A percentile compares a stretch with the other conserved stretches of the same genome.
These are phyloP conservation scores for Acrocalymma vagum DNA, from an alignment of 2,329 filamentous ascomycete genomes.

Conservation along the genomic window DNA sequence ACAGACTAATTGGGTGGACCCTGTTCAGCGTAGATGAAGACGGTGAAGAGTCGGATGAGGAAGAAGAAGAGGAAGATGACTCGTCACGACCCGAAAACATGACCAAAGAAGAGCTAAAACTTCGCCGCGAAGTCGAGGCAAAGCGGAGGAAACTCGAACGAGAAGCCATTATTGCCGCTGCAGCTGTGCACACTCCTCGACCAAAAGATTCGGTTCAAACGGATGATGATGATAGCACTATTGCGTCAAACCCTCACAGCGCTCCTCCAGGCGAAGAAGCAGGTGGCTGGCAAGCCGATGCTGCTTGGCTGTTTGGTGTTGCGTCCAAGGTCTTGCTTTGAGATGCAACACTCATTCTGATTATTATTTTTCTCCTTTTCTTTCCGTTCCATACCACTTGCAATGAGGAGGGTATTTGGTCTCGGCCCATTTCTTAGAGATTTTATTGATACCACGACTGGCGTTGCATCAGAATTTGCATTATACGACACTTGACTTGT, in stretches of 20 bases:
- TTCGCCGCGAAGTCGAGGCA: slow-evolving; percentile 47
- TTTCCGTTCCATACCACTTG: no score
- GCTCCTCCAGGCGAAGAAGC: slow-evolving; percentile 34
- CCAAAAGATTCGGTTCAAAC: slow-evolving; percentile 42
- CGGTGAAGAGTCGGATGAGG: slow-evolving; percentile 45
- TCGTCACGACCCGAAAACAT: slow-evolving; percentile 35
- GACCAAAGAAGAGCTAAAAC: slow-evolving; percentile 47
- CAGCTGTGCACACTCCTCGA: no score
- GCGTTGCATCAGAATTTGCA: no score
- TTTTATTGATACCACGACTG: no score
- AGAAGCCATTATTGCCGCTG: slow-evolving; percentile 44
- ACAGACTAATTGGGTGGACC: slow-evolving; percentile 65
- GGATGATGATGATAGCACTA: slow-evolving; percentile 21
- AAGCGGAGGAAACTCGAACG: slow-evolving; percentile 45
- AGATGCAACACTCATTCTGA: slow-evolving; percentile 2
- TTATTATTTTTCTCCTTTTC: no score
- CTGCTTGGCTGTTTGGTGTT: slow-evolving; percentile 65
- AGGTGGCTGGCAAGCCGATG: slow-evolving; percentile 65
- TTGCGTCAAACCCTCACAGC: slow-evolving; percentile 15
- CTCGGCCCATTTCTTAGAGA: no score
- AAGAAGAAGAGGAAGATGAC: slow-evolving; percentile 39
- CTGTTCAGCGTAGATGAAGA: slow-evolving; percentile 64
- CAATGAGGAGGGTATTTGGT: no score
- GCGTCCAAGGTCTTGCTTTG: slow-evolving; percentile 56
- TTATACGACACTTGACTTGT: no score